Percentiles rank a stretch among this genome's conserved stretches.
Conservation (phyloP, 2,329 filamentous ascomycete genomes). For the Arthrobotrys conoides region DNA sequence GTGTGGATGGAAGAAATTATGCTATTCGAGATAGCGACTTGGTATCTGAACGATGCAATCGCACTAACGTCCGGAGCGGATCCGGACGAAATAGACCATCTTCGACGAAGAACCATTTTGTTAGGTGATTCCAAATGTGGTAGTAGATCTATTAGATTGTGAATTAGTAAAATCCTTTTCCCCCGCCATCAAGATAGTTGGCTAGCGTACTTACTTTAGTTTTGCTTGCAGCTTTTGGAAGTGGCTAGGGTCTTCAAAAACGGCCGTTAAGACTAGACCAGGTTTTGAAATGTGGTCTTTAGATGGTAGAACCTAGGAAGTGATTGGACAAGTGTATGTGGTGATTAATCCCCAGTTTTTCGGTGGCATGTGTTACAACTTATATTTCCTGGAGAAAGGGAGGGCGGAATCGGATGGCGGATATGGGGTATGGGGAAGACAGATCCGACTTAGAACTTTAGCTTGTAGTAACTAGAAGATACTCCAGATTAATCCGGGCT, state of each 20-base stretch:
- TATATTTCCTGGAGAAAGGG: constrained; percentile 42
- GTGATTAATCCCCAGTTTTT: constrained; percentile 23
- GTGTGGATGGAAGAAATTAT: constrained; percentile 55
- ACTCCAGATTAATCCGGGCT: constrained; percentile 57
- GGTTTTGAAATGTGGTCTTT: neutral
- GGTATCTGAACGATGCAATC: constrained; percentile 59
- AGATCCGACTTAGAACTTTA: constrained; percentile 50
- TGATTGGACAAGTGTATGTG: constrained; percentile 32
- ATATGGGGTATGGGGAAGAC: constrained; percentile 61
- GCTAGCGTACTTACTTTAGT: neutral
- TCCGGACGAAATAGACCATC: constrained; percentile 58
- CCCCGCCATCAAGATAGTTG: neutral
- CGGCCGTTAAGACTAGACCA: neutral
- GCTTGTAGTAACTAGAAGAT: constrained; percentile 41
- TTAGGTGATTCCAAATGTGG: neutral
- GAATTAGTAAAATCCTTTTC: neutral
- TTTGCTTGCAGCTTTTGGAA: constrained; percentile 1
- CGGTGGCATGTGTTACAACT: constrained; percentile 57
- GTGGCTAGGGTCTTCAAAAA: neutral
- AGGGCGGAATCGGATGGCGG: constrained; percentile 53
- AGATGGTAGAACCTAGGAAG: neutral
- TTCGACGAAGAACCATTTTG: constrained; percentile 58
- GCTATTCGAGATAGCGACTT: constrained; percentile 60
- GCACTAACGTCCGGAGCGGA: constrained; percentile 48
- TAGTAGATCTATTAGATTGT: neutral